Evolutionary conservation across 106 monocot species (phyloP).

Genomic region (Dendrobium officinale): DNA sequence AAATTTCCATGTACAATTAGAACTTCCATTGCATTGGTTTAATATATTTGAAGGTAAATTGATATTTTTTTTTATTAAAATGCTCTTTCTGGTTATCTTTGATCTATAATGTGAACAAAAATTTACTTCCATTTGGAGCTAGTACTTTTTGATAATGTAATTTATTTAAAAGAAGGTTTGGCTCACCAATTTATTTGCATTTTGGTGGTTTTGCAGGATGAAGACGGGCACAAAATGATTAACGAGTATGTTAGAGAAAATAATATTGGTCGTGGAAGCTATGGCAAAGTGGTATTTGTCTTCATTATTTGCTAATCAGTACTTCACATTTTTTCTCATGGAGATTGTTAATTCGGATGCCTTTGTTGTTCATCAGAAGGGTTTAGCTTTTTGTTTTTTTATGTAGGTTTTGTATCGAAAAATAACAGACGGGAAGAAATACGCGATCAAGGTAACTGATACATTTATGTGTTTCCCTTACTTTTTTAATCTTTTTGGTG

Average conservation of each 20-base stretch:
- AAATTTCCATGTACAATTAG: not conserved
- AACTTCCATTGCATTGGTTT: not conserved
- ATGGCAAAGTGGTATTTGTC: constrained; percentile 41
- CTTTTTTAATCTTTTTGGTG: not conserved
- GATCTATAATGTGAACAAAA: not conserved
- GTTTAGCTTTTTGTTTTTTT: not conserved
- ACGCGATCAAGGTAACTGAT: constrained; percentile 35
- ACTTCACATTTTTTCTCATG: not conserved
- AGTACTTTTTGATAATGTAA: not conserved
- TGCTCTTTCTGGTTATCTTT: not conserved
- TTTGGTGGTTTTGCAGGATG: constrained; percentile 19
- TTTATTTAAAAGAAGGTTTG: not conserved
- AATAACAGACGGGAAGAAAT: constrained; percentile 28
- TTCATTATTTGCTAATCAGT: not conserved
- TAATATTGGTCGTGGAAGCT: constrained; percentile 44
- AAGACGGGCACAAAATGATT: constrained; percentile 30
- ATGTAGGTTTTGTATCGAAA: constrained; percentile 28
- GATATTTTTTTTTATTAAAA: not conserved
- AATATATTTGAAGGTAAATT: not conserved
- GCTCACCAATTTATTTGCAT: not conserved
- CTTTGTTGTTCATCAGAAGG: not conserved
- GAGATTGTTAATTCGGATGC: not conserved
- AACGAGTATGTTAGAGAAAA: constrained; percentile 41
- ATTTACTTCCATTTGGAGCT: not conserved
- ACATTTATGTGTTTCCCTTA: not conserved